Evolutionary conservation across 2,329 filamentous ascomycete species (phyloP), one percentile per base, ranked within the genome.

Genomic region (Arthroderma sp.): DNA sequence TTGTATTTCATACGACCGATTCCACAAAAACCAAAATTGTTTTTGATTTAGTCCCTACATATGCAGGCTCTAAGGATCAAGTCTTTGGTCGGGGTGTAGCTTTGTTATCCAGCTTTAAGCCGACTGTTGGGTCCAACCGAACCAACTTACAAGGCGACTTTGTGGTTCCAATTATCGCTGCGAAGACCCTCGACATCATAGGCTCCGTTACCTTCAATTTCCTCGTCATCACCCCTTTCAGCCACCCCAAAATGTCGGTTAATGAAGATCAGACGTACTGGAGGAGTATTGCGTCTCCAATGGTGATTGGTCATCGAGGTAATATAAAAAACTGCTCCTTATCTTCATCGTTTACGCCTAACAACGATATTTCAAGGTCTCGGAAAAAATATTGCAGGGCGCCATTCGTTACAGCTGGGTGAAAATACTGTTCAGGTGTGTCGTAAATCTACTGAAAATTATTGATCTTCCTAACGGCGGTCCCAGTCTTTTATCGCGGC

Each of bases 181-280:
- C 85, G 37, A 88, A 81, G 59, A 85, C 81, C 11, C 75, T 97
- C 35, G 91, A 97, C 60, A 85, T 97, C 8, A 96, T 98, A 63
- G 94, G 93, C 15, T 84, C 86, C 0, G 88, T 98, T 63, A 95
- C 95, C 66, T 98, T 98, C 78, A 96, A 96, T 71, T 97, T 97
- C 69, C 75, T 95, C 33, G 82, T 97, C 66, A 90, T 98, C 64
- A 97, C 89, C 0, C 91, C 93, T 0, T 98, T 98, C 73, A 81
- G 84, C 17, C 93, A 97, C 69, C 88, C 89, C 5, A 94, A 94
- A 60, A 93, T 98, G 86, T 87, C 87, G 58, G 84, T 97, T 62
- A 93, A 86, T 0, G 88, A 89, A 37, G 81, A 90, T 58, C 88
- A 94, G 68, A 97, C 91, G 0, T 98, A 97, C 71, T 98, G 91